These are phyloP conservation scores for Juncus effusus DNA, from an alignment of 176 grass and related monocot species.

Conservation along the genomic window DNA sequence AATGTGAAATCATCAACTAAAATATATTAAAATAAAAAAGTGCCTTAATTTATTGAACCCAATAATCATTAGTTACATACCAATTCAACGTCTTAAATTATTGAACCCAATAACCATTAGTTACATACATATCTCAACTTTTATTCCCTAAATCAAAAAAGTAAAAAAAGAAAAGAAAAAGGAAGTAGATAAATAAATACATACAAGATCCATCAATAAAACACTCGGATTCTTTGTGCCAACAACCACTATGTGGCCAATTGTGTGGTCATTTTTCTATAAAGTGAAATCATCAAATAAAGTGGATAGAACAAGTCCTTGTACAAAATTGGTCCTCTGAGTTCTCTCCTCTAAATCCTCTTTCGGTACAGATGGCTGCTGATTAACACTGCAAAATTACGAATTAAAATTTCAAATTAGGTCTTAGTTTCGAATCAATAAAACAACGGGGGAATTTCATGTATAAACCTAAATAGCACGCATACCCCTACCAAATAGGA, in stretches of 20 bases:
- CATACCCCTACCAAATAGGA: too few species aligned
- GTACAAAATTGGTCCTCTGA: not conserved
- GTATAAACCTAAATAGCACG: not conserved
- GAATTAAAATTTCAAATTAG: too few species aligned
- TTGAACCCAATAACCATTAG: not conserved
- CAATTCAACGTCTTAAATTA: too few species aligned
- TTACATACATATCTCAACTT: slow-evolving; percentile 10
- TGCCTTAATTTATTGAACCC: too few species aligned
- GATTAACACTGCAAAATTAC: too few species aligned
- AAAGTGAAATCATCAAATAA: slow-evolving; percentile 14
- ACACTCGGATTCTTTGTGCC: not conserved
- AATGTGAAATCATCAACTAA: too few species aligned
- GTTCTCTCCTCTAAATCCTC: slow-evolving; percentile 28
- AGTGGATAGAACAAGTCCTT: slow-evolving; percentile 20
- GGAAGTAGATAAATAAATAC: not conserved
- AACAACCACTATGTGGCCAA: not conserved
- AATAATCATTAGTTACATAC: too few species aligned
- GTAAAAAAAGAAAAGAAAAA: slow-evolving; percentile 11
- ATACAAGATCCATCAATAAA: slow-evolving; percentile 7
- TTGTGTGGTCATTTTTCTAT: slow-evolving; percentile 7
- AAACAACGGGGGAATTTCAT: not conserved
- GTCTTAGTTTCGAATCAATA: not conserved
- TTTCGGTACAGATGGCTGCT: slow-evolving; percentile 6
- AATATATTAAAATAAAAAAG: too few species aligned
- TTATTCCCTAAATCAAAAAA: slow-evolving; percentile 21